phyloP scores from a whole-genome alignment of 2,329 filamentous ascomycete genomes.

The Botrytis hyacinthi region DNA sequence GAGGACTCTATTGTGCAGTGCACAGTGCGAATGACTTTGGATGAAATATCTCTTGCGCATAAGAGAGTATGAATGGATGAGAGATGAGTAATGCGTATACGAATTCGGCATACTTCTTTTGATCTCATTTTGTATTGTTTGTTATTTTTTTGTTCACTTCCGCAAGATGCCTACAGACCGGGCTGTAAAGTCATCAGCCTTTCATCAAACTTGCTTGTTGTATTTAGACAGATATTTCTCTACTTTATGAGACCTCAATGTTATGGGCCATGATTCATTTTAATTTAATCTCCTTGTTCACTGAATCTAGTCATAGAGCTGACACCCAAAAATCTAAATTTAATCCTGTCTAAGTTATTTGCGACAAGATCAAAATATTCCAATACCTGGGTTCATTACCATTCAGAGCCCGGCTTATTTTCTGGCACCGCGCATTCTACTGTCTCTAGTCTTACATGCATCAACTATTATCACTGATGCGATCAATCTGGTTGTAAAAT shows the following conservation, averaged over 20 bases:
- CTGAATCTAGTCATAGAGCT: too few species aligned
- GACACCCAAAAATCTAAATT: not conserved
- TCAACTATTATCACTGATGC: not conserved
- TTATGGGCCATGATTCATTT: not conserved
- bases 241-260: not conserved
- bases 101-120: not conserved
- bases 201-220: conserved; percentile 17
- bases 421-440: not conserved
- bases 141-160: conserved; percentile 14
- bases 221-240: conserved; percentile 10
- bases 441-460: not conserved
- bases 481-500: not conserved
- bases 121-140: not conserved
- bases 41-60: not conserved
- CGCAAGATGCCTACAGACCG: conserved; percentile 10
- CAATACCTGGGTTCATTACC: not conserved
- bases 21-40: not conserved
- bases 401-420: too few species aligned
- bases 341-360: not conserved
- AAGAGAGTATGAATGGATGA: conserved; percentile 4
- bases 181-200: not conserved
- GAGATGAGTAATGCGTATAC: conserved; percentile 17
- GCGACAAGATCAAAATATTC: too few species aligned
- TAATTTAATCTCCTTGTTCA: not conserved
- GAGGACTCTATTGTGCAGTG: not conserved